Percentiles rank a stretch among this genome's conserved stretches.
Evolutionary conservation across 306 rosid genomes (phyloP).

Genomic region (Clitoria ternatea): DNA sequence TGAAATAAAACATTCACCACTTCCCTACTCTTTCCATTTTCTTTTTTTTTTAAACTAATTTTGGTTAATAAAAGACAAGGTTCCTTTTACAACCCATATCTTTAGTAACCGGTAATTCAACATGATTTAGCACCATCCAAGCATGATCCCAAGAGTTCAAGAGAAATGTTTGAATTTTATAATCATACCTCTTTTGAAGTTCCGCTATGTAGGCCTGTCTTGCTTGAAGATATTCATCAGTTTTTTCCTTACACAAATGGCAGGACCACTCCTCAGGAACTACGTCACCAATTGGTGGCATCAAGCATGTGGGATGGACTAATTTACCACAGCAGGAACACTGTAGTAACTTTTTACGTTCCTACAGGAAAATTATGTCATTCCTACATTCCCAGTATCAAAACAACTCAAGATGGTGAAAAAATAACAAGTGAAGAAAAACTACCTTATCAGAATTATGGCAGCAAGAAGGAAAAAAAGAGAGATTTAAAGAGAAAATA

Average conservation of each 20-base stretch:
- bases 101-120: neutral
- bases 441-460: no score
- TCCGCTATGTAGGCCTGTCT: constrained; percentile 67
- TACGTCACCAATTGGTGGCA: constrained; percentile 76
- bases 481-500: no score
- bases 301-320: constrained; percentile 76
- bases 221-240: constrained; percentile 81
- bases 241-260: constrained; percentile 83
- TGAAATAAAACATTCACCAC: constrained; percentile 23
- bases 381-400: constrained; percentile 24
- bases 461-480: no score
- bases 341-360: constrained; percentile 73
- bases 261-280: constrained; percentile 89
- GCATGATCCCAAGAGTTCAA: constrained; percentile 20
- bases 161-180: neutral
- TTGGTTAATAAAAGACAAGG: constrained; percentile 1
- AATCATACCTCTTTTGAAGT: constrained; percentile 81
- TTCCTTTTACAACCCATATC: neutral
- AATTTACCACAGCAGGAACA: constrained; percentile 91
- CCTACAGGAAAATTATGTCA: constrained; percentile 49
- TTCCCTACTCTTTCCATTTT: neutral
- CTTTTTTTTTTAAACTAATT: neutral
- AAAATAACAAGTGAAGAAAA: neutral
- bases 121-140: neutral
- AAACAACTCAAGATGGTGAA: constrained; percentile 1